phyloP scores from a whole-genome alignment of 192 early-diverging fungal genomes.

The Coemansia sp. region DNA sequence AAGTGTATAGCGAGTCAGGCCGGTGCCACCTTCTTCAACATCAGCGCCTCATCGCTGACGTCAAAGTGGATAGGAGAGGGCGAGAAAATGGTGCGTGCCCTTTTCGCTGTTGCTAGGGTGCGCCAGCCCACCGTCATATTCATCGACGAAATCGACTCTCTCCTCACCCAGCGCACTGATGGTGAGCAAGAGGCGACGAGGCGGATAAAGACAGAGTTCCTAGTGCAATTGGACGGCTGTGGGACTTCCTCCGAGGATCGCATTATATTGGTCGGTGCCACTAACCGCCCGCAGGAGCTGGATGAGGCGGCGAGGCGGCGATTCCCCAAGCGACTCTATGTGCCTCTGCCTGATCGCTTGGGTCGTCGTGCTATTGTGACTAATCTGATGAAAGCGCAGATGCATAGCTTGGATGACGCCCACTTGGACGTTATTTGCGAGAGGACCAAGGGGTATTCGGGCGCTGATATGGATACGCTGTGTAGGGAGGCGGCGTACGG shows the following conservation, averaged over 20 bases:
- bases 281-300: constrained; percentile 82
- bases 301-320: constrained; percentile 87
- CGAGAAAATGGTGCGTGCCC: constrained; percentile 87
- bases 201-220: constrained; percentile 92
- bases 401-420: constrained; percentile 56
- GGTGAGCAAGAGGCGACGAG: constrained; percentile 86
- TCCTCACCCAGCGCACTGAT: constrained; percentile 84
- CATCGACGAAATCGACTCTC: constrained; percentile 93
- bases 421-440: constrained; percentile 64
- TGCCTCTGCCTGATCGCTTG: constrained; percentile 76
- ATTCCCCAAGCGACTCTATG: constrained; percentile 73
- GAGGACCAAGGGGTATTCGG: constrained; percentile 75
- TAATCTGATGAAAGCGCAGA: constrained; percentile 61
- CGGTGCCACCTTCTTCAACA: constrained; percentile 90
- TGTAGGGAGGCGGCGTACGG: constrained; percentile 73
- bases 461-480: constrained; percentile 86
- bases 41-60: constrained; percentile 85
- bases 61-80: constrained; percentile 96
- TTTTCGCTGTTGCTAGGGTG: constrained; percentile 89
- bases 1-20: constrained; percentile 85
- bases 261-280: constrained; percentile 76
- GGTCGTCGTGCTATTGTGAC: constrained; percentile 66
- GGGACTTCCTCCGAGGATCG: constrained; percentile 72
- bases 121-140: constrained; percentile 88
- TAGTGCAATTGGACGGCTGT: constrained; percentile 77